These are phyloP conservation scores for Casaregolazyma suthepensis DNA, from an alignment of 1,139 yeast genomes.

Conservation along the genomic window DNA sequence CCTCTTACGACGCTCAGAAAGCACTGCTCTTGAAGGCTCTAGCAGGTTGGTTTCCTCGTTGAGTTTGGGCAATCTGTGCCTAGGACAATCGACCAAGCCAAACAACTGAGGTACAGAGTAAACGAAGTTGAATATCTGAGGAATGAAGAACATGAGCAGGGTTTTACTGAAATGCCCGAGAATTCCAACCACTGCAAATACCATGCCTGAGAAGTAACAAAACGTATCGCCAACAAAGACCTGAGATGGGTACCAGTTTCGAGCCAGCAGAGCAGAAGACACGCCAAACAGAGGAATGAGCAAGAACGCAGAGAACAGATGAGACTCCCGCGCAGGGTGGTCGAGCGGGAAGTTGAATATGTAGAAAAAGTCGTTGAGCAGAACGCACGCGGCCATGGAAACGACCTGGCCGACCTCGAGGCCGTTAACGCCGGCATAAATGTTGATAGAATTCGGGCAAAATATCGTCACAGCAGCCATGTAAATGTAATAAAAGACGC, in stretches of 20 bases:
- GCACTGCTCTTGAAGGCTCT: constrained; percentile 63
- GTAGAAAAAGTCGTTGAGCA: constrained; percentile 73
- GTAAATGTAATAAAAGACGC: constrained; percentile 71
- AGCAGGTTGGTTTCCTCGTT: constrained; percentile 61
- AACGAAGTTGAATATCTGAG: constrained; percentile 83
- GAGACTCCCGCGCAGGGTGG: constrained; percentile 73
- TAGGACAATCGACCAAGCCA: constrained; percentile 83
- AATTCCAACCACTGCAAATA: constrained; percentile 93
- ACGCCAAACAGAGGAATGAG: constrained; percentile 85
- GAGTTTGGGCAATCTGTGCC: constrained; percentile 85
- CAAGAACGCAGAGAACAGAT: constrained; percentile 71
- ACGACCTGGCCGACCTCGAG: constrained; percentile 93
- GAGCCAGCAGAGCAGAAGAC: constrained; percentile 64
- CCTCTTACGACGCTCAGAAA: constrained; percentile 13
- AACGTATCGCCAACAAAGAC: constrained; percentile 98
- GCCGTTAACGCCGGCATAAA: constrained; percentile 93
- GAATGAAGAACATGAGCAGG: constrained; percentile 71
- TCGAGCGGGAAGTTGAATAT: constrained; percentile 41
- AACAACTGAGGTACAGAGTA: constrained; percentile 89
- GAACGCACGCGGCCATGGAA: constrained; percentile 62
- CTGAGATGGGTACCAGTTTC: constrained; percentile 84
- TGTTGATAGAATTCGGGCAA: constrained; percentile 95
- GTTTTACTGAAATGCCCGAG: constrained; percentile 96
- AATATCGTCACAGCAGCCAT: constrained; percentile 91
- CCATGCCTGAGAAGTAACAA: constrained; percentile 98